Evolutionary conservation across 495 filamentous ascomycete genomes (phyloP).

Genomic region (Xylaria grammica): DNA sequence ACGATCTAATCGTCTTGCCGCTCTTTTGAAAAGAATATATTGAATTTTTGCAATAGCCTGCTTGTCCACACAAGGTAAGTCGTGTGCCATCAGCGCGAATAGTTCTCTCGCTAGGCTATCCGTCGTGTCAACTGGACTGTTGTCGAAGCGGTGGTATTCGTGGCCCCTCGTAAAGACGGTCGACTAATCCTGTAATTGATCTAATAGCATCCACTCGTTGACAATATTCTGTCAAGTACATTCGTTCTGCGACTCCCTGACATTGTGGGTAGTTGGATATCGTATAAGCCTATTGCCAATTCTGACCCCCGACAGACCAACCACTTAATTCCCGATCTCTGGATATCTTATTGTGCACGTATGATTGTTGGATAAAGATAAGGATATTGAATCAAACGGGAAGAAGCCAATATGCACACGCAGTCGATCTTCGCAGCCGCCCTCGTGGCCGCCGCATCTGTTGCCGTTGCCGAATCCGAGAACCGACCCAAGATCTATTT

Average conservation of each 20-base stretch:
- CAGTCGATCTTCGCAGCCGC: conserved; percentile 56
- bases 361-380: conserved; percentile 25
- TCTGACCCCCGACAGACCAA: conserved; percentile 28
- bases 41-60: conserved; percentile 18
- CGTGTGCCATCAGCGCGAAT: no score
- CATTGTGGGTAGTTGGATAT: conserved; percentile 53
- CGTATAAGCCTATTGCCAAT: conserved; percentile 23
- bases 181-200: conserved; percentile 11
- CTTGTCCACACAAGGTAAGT: conserved; percentile 26
- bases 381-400: conserved; percentile 31
- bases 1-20: conserved; percentile 26
- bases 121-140: background rate
- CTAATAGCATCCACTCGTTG: conserved; percentile 61
- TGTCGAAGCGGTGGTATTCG: background rate
- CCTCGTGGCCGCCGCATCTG: conserved; percentile 55
- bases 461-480: conserved; percentile 50
- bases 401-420: conserved; percentile 50
- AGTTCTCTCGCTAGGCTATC: no score
- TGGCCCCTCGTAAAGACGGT: background rate
- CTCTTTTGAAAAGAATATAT: conserved; percentile 26
- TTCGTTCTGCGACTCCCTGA: conserved; percentile 60
- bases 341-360: conserved; percentile 16
- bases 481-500: conserved; percentile 62
- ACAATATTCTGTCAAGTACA: conserved; percentile 66
- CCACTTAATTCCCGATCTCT: conserved; percentile 33